phyloP scores from a whole-genome alignment of 1,284 basidiomycete genomes.

The Ustilago bromivora region DNA sequence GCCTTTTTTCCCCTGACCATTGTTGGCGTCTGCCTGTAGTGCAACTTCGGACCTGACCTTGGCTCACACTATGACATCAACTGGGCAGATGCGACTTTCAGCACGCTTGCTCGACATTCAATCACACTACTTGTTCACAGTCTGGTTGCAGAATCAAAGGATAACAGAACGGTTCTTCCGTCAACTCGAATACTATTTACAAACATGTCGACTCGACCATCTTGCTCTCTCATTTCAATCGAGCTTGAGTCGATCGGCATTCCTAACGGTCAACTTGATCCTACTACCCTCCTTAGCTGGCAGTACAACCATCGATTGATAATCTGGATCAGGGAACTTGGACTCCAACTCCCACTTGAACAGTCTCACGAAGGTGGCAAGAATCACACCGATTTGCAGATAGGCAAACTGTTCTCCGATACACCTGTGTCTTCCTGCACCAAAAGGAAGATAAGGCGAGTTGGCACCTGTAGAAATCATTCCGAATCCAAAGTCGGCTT shows the following conservation, averaged over 20 bases:
- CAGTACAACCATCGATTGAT: constrained; percentile 81
- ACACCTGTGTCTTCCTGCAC: constrained; percentile 88
- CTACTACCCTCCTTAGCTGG: constrained; percentile 71
- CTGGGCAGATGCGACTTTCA: too few species aligned
- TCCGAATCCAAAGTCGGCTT: constrained; percentile 93
- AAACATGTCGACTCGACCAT: background rate
- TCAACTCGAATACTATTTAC: too few species aligned
- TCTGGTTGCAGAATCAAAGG: too few species aligned
- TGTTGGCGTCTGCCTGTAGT: too few species aligned
- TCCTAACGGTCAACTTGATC: constrained; percentile 22
- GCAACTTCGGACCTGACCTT: too few species aligned
- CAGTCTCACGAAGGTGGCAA: constrained; percentile 82
- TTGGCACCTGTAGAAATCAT: constrained; percentile 73
- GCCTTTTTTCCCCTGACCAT: background rate
- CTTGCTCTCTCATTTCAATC: background rate
- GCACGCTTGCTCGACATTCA: too few species aligned
- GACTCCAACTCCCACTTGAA: constrained; percentile 78
- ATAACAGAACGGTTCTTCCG: too few species aligned
- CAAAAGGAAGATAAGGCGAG: constrained; percentile 87
- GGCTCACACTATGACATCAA: too few species aligned
- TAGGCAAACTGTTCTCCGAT: constrained; percentile 98
- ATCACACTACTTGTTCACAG: too few species aligned
- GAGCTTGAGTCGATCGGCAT: background rate
- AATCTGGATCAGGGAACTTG: constrained; percentile 85
- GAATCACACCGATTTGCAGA: constrained; percentile 87